Conservation (phyloP, 495 filamentous ascomycete species). For the Penicillium lagena region DNA sequence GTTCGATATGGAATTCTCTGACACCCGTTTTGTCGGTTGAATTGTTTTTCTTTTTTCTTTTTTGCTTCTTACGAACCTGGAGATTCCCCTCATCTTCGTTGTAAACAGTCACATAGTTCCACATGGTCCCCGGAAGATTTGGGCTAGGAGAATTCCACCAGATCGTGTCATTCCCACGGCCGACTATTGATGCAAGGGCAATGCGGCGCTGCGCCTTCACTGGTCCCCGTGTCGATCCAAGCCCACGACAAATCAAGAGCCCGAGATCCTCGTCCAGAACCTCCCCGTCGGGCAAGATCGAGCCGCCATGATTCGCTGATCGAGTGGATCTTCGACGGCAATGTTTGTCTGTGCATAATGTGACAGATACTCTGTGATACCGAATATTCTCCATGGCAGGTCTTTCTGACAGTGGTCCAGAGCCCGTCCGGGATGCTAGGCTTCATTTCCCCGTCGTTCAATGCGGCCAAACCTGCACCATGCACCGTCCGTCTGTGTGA, state of each 20-base stretch:
- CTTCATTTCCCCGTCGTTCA: conserved; percentile 17
- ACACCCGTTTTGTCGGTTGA: not conserved
- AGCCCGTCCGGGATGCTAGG: conserved; percentile 11
- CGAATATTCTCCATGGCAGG: not conserved
- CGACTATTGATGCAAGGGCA: conserved; percentile 41
- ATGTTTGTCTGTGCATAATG: conserved; percentile 26
- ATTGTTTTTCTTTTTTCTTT: not conserved
- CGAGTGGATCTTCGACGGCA: conserved; percentile 4
- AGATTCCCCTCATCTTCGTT: not conserved
- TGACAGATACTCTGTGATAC: conserved; percentile 29
- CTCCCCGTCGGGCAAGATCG: conserved; percentile 16
- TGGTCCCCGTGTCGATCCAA: conserved; percentile 32
- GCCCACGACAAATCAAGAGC: conserved; percentile 36
- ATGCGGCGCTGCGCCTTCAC: conserved; percentile 10
- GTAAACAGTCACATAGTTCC: conserved; percentile 10
- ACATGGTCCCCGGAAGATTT: conserved; percentile 12
- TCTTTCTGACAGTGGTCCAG: conserved; percentile 4
- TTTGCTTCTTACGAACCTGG: not conserved
- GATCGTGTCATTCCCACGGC: not conserved
- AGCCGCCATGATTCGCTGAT: conserved; percentile 27
- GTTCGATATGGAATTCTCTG: conserved; percentile 9
- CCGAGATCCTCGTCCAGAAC: conserved; percentile 15
- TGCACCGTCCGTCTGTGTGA: conserved; percentile 29
- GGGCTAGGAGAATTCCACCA: not conserved
- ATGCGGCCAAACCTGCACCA: not conserved